Base-by-base conservation (phyloP, 2,329 filamentous ascomycete genomes). In the Epicoccum nigrum region DNA sequence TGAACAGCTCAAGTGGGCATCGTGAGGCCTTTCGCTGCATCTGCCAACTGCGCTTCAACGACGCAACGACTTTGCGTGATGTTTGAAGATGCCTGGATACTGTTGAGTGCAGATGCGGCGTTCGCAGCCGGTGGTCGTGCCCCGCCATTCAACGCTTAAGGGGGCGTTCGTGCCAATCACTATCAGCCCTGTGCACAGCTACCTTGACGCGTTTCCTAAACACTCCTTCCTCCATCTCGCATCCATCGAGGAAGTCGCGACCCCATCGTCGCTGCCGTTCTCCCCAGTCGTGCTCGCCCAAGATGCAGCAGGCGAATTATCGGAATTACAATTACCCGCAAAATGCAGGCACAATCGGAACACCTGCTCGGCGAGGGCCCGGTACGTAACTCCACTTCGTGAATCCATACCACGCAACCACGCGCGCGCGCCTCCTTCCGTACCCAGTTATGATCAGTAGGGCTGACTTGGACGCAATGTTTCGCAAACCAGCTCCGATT, bases 401-500 rank as follows among this genome's bases (percentile, higher is more conserved):
- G 58, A 49, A 32, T 55, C 56, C 55, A 44, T 33, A 43, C 38
- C 20, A 39, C 43, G 33, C 33, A 11, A 16, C 16, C 38, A 33
- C 25, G 43, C 44, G 46, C 39, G 28, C 38, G 48, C 56, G 41
- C 49, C 21, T 39, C 32, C 42, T 51, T 16, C 23, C 21, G 32
- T 33, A 47, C 32, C 49, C 43, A 52, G 49, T 46, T 47, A 79
- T 79, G 74, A 80, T 80, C 68, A 74, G 68, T 43, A 74, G 72
- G 63, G 69, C 75, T 77, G 78, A 79, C 74, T 63, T 80, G 58
- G 74, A 75, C 62, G 67, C 67, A 57, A 77, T 76, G 62, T 77
- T 77, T 63, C 72, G 68, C 60, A 67, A 72, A 62, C 67, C 75
- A 79, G 77, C 73, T 56, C 77, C 76, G 40, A 74, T 79, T 51